Percentiles rank a stretch among this genome's conserved stretches.
phyloP scores from a whole-genome alignment of 305 asterid species.

The Fraxinus latifolia region DNA sequence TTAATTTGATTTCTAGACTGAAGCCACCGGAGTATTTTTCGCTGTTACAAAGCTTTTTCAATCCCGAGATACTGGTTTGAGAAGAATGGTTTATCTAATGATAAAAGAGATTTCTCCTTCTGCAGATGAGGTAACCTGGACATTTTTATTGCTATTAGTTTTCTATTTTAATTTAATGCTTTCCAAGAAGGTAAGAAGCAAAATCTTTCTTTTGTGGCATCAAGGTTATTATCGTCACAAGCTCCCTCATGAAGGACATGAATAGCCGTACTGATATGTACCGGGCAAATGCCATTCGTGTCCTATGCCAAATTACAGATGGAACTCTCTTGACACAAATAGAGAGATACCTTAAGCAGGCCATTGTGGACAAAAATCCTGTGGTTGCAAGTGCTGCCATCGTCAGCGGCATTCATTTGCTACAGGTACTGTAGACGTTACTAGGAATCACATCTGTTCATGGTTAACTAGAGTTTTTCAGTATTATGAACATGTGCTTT shows the following conservation, averaged over 20 bases:
- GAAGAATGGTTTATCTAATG: conserved; percentile 95
- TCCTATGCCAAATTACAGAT: conserved; percentile 84
- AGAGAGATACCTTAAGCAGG: conserved; percentile 92
- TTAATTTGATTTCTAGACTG: conserved; percentile 43
- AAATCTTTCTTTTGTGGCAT: conserved; percentile 29
- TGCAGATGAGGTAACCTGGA: conserved; percentile 69
- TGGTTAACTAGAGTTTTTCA: conserved; percentile 11
- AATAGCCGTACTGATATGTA: conserved; percentile 95
- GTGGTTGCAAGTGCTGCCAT: conserved; percentile 96
- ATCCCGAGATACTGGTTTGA: conserved; percentile 77
- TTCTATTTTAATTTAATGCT: conserved; percentile 14
- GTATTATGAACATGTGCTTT: background rate
- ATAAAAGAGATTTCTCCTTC: conserved; percentile 90
- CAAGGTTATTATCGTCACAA: conserved; percentile 89
- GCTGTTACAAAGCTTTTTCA: conserved; percentile 93
- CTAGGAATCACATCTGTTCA: background rate
- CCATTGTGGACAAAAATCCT: conserved; percentile 89
- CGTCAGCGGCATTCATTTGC: conserved; percentile 86
- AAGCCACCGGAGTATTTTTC: conserved; percentile 90
- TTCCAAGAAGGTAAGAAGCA: conserved; percentile 22
- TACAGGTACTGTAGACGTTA: conserved; percentile 57
- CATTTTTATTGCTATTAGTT: conserved; percentile 6
- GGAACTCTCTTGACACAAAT: conserved; percentile 91
- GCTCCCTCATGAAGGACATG: conserved; percentile 98
- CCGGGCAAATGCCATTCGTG: conserved; percentile 92